Conservation (phyloP, 2,329 filamentous ascomycete genomes). For the Periglandula ipomoeae region DNA sequence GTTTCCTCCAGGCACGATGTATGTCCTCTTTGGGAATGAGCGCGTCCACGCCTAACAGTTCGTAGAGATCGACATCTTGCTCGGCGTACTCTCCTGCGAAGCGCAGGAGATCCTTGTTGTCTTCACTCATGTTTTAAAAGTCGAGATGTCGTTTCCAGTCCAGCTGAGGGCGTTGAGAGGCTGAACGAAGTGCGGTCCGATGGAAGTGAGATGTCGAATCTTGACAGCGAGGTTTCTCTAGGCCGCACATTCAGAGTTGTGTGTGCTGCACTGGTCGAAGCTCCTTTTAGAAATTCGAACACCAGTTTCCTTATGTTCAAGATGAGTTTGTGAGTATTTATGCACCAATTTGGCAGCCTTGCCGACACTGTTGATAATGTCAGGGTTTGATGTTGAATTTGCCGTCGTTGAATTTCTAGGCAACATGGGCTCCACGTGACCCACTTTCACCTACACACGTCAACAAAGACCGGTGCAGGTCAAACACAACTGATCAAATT, state of each 20-base stretch:
- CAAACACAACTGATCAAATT: too few relatives aligned
- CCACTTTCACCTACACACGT: not conserved
- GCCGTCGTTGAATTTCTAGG: not conserved
- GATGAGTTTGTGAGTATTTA: too few relatives aligned
- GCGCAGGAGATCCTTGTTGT: conserved; percentile 39
- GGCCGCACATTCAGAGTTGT: too few relatives aligned
- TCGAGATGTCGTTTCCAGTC: too few relatives aligned
- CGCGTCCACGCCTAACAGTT: conserved; percentile 58
- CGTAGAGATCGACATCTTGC: conserved; percentile 66
- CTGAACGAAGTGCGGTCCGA: too few relatives aligned
- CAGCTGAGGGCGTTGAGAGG: too few relatives aligned
- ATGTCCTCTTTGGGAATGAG: conserved; percentile 63
- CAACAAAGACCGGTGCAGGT: not conserved
- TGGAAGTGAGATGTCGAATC: too few relatives aligned
- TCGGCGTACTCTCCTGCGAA: conserved; percentile 51
- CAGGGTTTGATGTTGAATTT: not conserved
- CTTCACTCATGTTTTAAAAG: conserved; percentile 22
- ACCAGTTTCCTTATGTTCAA: too few relatives aligned
- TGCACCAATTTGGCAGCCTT: too few relatives aligned
- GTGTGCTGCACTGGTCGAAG: too few relatives aligned
- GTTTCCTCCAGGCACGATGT: conserved; percentile 74
- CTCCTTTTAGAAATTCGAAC: too few relatives aligned
- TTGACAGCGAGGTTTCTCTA: too few relatives aligned
- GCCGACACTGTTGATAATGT: not conserved
- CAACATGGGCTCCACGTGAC: conserved; percentile 1